These are phyloP conservation scores for Inonotus hispidus DNA, from an alignment of 1,284 basidiomycete species.

Conservation along the genomic window DNA sequence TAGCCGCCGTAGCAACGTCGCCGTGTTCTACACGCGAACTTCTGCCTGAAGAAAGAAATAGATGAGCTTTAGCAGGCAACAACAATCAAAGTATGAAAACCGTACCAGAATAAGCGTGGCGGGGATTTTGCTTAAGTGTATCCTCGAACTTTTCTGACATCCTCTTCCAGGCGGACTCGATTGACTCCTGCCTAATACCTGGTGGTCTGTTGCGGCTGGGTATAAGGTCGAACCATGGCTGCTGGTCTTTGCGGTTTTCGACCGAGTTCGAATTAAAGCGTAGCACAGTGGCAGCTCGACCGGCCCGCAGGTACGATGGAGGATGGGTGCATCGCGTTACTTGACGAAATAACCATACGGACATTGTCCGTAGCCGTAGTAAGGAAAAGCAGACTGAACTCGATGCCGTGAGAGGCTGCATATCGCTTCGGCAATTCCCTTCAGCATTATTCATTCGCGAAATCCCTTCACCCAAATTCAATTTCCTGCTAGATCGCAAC, in stretches of 20 bases:
- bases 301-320: background rate
- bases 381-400: background rate
- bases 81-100: background rate
- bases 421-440: background rate
- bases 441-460: background rate
- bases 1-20: conserved; percentile 40
- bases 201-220: background rate
- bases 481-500: background rate
- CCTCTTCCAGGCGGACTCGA: background rate
- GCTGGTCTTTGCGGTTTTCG: background rate
- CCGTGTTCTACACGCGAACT: conserved; percentile 38
- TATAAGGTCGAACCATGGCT: background rate
- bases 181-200: too few relatives aligned
- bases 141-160: background rate
- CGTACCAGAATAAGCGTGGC: background rate
- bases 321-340: background rate
- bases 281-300: background rate
- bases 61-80: background rate
- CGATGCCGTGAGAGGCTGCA: background rate
- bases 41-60: conserved; percentile 36
- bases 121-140: background rate
- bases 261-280: background rate
- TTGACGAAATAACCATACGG: background rate
- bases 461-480: background rate
- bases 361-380: background rate